Percentiles rank a stretch among this genome's conserved stretches.
These are phyloP conservation scores for Haberlea rhodopensis DNA, from an alignment of 257 asterid species.

Conservation along the genomic window DNA sequence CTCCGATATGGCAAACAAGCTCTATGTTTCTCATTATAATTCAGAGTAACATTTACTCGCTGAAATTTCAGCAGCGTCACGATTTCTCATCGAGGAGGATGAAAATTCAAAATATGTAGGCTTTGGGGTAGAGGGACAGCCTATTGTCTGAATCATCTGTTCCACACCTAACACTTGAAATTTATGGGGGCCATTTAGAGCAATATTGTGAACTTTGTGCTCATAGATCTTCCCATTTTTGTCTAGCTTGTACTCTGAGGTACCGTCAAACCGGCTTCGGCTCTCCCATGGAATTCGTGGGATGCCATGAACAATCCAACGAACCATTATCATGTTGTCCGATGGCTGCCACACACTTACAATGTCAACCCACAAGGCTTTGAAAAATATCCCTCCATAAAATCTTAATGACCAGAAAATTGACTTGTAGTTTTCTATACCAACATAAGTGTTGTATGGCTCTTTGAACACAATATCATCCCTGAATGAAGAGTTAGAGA, in stretches of 20 bases:
- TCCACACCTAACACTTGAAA: conserved; percentile 62
- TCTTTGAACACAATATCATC: conserved; percentile 84
- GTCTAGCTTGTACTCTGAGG: conserved; percentile 97
- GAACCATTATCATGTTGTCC: conserved; percentile 79
- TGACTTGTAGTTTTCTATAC: conserved; percentile 76
- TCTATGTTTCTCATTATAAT: conserved; percentile 22
- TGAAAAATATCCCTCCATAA: conserved; percentile 74
- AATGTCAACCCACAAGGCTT: conserved; percentile 82
- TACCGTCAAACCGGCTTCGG: conserved; percentile 85
- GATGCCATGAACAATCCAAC: conserved; percentile 92
- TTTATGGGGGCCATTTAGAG: conserved; percentile 70
- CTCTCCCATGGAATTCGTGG: conserved; percentile 96
- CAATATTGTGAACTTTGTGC: conserved; percentile 93
- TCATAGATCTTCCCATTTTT: conserved; percentile 91
- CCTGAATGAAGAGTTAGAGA: conserved; percentile 38
- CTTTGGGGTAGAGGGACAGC: conserved; percentile 84
- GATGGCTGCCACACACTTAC: conserved; percentile 96
- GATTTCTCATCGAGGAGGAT: conserved; percentile 33
- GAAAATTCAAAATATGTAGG: conserved; percentile 76
- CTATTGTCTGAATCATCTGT: conserved; percentile 60
- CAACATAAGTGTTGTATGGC: conserved; percentile 77
- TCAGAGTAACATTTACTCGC: conserved; percentile 36
- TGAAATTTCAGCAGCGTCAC: conserved; percentile 33
- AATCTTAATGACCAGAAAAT: conserved; percentile 86
- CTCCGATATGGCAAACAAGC: conserved; percentile 10